Percentiles rank a stretch among this genome's conserved stretches.
Conservation (phyloP, 164 flowering plant species). For the Litsea cubeba region DNA sequence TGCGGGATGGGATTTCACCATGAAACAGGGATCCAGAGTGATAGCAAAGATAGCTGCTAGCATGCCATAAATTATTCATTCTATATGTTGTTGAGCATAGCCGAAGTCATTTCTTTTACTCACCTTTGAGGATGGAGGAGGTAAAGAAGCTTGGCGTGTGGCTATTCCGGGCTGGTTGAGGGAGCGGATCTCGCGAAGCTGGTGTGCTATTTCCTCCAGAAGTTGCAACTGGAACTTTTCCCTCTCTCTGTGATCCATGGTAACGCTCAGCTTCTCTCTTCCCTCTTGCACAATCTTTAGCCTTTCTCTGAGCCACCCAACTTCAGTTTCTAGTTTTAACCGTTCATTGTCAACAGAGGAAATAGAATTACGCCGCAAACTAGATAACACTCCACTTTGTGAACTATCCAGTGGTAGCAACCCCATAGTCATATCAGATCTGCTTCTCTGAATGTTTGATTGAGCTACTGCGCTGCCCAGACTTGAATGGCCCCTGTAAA, state of each 20-base stretch:
- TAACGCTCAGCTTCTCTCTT: constrained; percentile 62
- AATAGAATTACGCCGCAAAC: constrained; percentile 55
- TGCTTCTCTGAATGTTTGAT: constrained; percentile 30
- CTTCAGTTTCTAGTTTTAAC: constrained; percentile 65
- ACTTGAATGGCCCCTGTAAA: constrained; percentile 15
- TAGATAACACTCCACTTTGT: constrained; percentile 19
- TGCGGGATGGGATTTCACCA: not conserved
- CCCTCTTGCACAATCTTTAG: constrained; percentile 63
- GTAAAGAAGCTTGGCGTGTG: constrained; percentile 53
- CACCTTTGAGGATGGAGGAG: constrained; percentile 71
- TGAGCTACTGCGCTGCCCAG: constrained; percentile 19
- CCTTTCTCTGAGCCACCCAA: constrained; percentile 66
- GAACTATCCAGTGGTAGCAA: constrained; percentile 29
- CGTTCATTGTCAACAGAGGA: constrained; percentile 69
- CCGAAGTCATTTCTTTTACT: not conserved
- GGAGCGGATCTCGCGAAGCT: constrained; percentile 61
- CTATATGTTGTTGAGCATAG: not conserved
- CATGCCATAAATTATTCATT: not conserved
- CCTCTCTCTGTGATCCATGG: constrained; percentile 45
- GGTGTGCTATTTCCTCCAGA: constrained; percentile 58
- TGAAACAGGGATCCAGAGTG: not conserved
- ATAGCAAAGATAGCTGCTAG: not conserved
- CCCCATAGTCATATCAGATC: constrained; percentile 27
- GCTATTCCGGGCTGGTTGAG: constrained; percentile 46
- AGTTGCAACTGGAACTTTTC: constrained; percentile 54